These are phyloP conservation scores for Ceratopteris richardii DNA, from an alignment of 75 land plant species.

Conservation along the genomic window DNA sequence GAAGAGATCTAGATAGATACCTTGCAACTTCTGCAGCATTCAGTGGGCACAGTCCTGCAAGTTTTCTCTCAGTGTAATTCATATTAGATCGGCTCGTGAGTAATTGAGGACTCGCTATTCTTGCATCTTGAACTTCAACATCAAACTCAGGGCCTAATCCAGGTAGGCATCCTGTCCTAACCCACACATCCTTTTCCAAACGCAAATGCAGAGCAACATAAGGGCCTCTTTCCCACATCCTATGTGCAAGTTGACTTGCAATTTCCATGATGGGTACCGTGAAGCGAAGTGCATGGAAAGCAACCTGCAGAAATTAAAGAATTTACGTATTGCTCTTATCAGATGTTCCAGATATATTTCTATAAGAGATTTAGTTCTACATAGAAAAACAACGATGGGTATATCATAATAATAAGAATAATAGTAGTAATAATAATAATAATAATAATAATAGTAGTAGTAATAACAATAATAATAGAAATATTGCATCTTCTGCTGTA, in stretches of 20 bases:
- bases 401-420: too few relatives aligned
- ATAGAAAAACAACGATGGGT: too few relatives aligned
- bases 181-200: constrained; percentile 79
- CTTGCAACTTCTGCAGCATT: constrained; percentile 62
- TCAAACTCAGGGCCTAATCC: constrained; percentile 52
- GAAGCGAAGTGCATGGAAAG: constrained; percentile 77
- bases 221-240: constrained; percentile 63
- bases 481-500: too few relatives aligned
- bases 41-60: constrained; percentile 77
- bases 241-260: constrained; percentile 45
- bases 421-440: too few relatives aligned
- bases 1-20: constrained; percentile 10
- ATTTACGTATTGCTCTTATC: too few relatives aligned
- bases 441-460: too few relatives aligned
- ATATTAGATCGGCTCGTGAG: constrained; percentile 58
- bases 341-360: too few relatives aligned
- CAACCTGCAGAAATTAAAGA: constrained; percentile 58
- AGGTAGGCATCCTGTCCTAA: constrained; percentile 79
- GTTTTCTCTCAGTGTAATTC: constrained; percentile 46
- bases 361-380: too few relatives aligned
- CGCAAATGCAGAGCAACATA: constrained; percentile 54
- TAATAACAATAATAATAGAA: too few relatives aligned
- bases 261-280: constrained; percentile 45
- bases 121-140: constrained; percentile 27
- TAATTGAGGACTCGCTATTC: constrained; percentile 35